Conservation (phyloP, 805 yeast species). For the Blastobotrys muscicola region DNA sequence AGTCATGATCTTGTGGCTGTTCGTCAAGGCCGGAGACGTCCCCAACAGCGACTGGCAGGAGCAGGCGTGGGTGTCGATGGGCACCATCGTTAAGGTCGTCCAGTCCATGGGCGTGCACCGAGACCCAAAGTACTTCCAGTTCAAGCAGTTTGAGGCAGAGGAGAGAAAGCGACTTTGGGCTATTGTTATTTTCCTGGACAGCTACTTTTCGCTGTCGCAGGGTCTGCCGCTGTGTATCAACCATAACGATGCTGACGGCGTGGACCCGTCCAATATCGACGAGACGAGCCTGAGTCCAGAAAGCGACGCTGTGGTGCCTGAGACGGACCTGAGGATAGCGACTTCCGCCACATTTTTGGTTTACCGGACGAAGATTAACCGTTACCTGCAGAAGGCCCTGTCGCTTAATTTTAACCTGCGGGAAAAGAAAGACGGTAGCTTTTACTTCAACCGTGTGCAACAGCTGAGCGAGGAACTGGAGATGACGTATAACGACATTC, state of each 20-base stretch:
- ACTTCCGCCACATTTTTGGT: conserved; percentile 20
- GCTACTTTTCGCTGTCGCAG: conserved; percentile 19
- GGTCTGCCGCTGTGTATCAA: conserved; percentile 25
- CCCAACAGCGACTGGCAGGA: conserved; percentile 17
- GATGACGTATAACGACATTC: conserved; percentile 18
- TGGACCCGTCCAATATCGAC: conserved; percentile 19
- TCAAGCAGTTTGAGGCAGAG: conserved; percentile 25
- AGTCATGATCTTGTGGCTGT: conserved; percentile 24
- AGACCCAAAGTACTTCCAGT: conserved; percentile 26
- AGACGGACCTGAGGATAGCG: conserved; percentile 10
- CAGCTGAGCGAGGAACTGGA: conserved; percentile 20
- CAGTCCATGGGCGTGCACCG: conserved; percentile 30
- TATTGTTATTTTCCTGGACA: conserved; percentile 18
- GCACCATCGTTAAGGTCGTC: conserved; percentile 22
- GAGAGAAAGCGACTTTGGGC: conserved; percentile 24
- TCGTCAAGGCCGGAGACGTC: conserved; percentile 17
- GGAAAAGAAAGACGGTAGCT: conserved; percentile 5
- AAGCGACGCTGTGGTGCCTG: conserved; percentile 11
- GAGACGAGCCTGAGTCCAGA: conserved; percentile 19
- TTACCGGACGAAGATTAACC: conserved; percentile 8
- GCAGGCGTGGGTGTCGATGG: conserved; percentile 22
- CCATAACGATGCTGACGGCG: conserved; percentile 21
- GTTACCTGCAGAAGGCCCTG: conserved; percentile 2
- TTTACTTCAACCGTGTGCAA: conserved; percentile 13
- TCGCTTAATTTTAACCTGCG: conserved; percentile 8